Conservation (phyloP, 139 green algal species). For the Diplosphaera chodatii region DNA sequence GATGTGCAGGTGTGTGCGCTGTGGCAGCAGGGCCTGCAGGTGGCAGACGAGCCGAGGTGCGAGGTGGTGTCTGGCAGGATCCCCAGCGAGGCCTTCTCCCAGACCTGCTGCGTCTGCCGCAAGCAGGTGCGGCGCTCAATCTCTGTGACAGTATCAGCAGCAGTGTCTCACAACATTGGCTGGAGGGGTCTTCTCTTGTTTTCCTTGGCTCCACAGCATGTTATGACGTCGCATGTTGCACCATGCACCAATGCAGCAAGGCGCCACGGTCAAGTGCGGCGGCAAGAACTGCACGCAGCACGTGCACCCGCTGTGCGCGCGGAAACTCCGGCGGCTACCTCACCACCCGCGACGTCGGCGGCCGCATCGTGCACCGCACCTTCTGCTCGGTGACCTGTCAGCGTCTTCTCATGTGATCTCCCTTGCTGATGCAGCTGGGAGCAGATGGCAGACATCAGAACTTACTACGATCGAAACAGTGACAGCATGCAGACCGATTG, state of each 20-base stretch:
- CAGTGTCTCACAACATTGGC: not conserved
- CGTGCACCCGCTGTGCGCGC: conserved; percentile 81
- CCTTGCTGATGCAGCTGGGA: no score
- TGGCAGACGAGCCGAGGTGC: conserved; percentile 16
- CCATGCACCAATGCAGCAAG: no score
- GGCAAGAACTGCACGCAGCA: conserved; percentile 28
- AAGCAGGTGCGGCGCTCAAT: no score
- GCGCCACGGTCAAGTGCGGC: conserved; percentile 23
- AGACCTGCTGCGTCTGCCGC: conserved; percentile 35
- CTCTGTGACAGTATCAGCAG: no score
- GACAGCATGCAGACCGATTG: no score
- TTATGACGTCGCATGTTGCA: no score
- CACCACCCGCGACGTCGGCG: not conserved
- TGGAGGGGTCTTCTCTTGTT: no score
- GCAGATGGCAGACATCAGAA: no score
- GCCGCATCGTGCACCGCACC: conserved; percentile 21
- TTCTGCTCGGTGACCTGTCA: conserved; percentile 73
- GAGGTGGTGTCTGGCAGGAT: conserved; percentile 42
- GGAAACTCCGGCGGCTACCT: conserved; percentile 67
- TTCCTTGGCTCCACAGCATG: not conserved
- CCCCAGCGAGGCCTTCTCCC: conserved; percentile 23
- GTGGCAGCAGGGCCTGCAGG: conserved; percentile 45
- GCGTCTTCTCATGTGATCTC: no score
- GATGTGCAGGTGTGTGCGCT: conserved; percentile 51
- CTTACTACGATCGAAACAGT: no score